Percentiles rank a stretch among this genome's conserved stretches.
These are phyloP conservation scores for Candida lessepsii DNA, from an alignment of 805 yeast species.

Conservation along the genomic window DNA sequence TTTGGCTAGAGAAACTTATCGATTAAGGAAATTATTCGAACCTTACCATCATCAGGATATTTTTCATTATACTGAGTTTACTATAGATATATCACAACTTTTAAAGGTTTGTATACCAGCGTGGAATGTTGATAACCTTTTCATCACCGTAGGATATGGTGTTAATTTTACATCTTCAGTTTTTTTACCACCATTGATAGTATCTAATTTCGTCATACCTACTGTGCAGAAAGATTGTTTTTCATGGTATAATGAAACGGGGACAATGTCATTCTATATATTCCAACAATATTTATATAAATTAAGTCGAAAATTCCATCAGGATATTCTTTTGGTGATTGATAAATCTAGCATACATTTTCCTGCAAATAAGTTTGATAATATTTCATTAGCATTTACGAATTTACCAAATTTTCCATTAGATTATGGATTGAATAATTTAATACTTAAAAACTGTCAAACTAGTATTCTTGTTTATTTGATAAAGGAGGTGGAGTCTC, in stretches of 20 bases:
- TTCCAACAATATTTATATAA: constrained; percentile 18
- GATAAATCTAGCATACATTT: constrained; percentile 17
- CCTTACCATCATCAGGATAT: constrained; percentile 16
- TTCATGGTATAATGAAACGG: constrained; percentile 14
- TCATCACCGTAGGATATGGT: constrained; percentile 20
- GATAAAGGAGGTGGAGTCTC: neutral
- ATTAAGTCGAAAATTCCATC: constrained; percentile 17
- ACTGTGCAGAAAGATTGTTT: neutral
- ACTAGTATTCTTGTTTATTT: constrained; percentile 1
- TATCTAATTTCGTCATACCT: constrained; percentile 16
- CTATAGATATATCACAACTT: constrained; percentile 16
- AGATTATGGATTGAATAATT: constrained; percentile 9
- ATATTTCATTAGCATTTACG: constrained; percentile 9
- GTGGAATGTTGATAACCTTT: constrained; percentile 4
- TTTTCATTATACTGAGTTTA: constrained; percentile 23
- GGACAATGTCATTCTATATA: constrained; percentile 18
- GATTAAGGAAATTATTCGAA: constrained; percentile 12
- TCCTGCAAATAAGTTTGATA: neutral
- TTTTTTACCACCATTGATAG: constrained; percentile 23
- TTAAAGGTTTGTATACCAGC: constrained; percentile 11
- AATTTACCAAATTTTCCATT: constrained; percentile 11
- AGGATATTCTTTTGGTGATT: constrained; percentile 18
- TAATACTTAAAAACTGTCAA: constrained; percentile 5
- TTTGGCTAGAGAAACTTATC: constrained; percentile 14
- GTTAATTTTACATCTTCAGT: constrained; percentile 22